Evolutionary conservation across 2,329 filamentous ascomycete genomes (phyloP), one percentile per base, ranked within the genome.

Genomic region (Leptoxyphium fumago): DNA sequence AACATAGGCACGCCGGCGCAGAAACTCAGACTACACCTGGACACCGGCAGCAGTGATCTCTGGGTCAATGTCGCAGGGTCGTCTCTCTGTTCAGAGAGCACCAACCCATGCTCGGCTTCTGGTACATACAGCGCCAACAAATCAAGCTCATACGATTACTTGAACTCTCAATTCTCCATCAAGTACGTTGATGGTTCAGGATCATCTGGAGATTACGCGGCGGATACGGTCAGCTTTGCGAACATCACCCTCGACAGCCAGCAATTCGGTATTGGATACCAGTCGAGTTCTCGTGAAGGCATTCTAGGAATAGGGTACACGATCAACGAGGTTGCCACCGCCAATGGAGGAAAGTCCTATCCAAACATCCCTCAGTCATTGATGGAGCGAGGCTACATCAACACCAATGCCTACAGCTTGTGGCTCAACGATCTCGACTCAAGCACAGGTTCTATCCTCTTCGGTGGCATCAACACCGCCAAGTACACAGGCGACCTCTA

Each of bases 261-360:
- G 44, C 80, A 87, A 55, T 84, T 88, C 53, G 83, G 82, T 47
- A 69, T 88, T 48, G 83, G 82, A 38, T 85, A 87, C 57, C 57
- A 50, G 0, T 78, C 76, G 2, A 66, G 54, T 38, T 77, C 74
- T 5, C 45, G 58, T 28, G 60, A 93, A 60, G 84, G 84, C 34
- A 85, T 96, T 38, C 63, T 95, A 15, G 88, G 88, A 14, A 82
- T 96, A 48, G 88, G 88, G 6, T 95, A 94, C 60, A 60, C 73
- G 0, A 61, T 71, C 50, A 91, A 93, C 60, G 88, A 95, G 64
- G 84, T 82, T 10, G 77, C 81, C 52, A 76, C 83, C 39, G 71
- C 72, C 42, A 72, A 69, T 8, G 68, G 71, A 5, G 61, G 60
- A 18, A 46, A 62, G 2, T 59, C 67, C 8, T 78, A 78, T 50